These are phyloP conservation scores for Arachis hypogaea DNA, from an alignment of 306 rosid genomes.

Conservation along the genomic window DNA sequence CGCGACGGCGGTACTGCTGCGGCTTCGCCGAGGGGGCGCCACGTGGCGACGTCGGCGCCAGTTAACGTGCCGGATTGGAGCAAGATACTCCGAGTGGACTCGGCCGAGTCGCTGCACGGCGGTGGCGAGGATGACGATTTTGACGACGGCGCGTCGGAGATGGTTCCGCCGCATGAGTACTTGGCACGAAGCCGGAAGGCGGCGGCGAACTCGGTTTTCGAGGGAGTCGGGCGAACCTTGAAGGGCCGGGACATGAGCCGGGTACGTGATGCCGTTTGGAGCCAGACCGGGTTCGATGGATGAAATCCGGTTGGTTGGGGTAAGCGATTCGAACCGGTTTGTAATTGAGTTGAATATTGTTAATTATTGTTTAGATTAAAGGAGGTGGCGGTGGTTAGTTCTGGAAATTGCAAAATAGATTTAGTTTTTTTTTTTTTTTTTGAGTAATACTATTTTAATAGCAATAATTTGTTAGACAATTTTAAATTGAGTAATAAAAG, in stretches of 20 bases:
- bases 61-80: conserved; percentile 99
- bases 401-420: conserved; percentile 5
- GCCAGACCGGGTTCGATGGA: conserved; percentile 94
- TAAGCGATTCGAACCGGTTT: conserved; percentile 16
- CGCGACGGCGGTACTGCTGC: conserved; percentile 48
- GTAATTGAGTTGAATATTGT: not conserved
- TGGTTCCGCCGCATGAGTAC: conserved; percentile 95
- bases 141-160: conserved; percentile 62
- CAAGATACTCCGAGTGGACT: conserved; percentile 87
- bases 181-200: conserved; percentile 72
- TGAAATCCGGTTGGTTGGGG: conserved; percentile 22
- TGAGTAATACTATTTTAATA: no score
- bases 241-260: conserved; percentile 95
- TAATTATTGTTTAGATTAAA: no score
- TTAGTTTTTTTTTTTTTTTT: not conserved
- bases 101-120: conserved; percentile 72
- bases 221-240: conserved; percentile 91
- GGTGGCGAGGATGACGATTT: conserved; percentile 42
- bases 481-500: no score
- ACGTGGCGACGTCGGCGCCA: conserved; percentile 77
- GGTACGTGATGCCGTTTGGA: conserved; percentile 97
- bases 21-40: conserved; percentile 48
- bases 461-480: no score
- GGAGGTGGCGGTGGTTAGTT: not conserved
- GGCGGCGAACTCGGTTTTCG: conserved; percentile 85